phyloP scores from a whole-genome alignment of 441 rosid species.

The Brassica hybrid region DNA sequence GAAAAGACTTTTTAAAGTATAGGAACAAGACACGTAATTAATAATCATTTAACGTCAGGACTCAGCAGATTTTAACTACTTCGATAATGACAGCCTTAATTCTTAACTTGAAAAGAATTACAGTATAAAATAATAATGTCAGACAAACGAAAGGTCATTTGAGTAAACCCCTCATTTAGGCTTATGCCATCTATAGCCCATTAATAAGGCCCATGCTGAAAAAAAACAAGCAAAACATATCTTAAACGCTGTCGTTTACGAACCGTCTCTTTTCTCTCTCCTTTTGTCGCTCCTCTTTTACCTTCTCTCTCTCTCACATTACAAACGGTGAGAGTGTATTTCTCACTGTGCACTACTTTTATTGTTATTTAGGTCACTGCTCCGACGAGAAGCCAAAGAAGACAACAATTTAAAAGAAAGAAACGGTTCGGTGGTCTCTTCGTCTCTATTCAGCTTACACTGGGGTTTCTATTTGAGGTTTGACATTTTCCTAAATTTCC shows the following conservation, averaged over 20 bases:
- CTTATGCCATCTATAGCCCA: not conserved
- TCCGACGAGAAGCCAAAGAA: conserved; percentile 26
- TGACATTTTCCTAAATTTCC: not conserved
- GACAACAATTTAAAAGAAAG: conserved; percentile 11
- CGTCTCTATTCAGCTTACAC: not conserved
- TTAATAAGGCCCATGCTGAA: not conserved
- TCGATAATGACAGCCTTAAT: too few species aligned
- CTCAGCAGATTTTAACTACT: conserved; percentile 1
- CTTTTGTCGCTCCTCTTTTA: not conserved
- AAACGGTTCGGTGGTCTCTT: conserved; percentile 9
- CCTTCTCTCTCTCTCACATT: conserved; percentile 28
- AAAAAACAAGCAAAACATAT: not conserved
- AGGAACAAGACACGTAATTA: conserved; percentile 26
- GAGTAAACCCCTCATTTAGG: conserved; percentile 1
- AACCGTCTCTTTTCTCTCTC: not conserved
- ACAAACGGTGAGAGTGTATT: conserved; percentile 36
- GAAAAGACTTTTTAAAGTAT: not conserved
- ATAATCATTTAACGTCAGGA: conserved; percentile 9
- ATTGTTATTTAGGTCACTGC: conserved; percentile 30
- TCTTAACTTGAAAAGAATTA: too few species aligned
- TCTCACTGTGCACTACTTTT: conserved; percentile 37
- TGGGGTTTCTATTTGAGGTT: not conserved
- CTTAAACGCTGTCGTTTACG: conserved; percentile 13
- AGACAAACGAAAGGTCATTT: not conserved
- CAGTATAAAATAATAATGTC: not conserved